Percentiles rank a stretch among this genome's conserved stretches.
Evolutionary conservation across 2,329 filamentous ascomycete species (phyloP).

Genomic region (Monilinia fructigena): DNA sequence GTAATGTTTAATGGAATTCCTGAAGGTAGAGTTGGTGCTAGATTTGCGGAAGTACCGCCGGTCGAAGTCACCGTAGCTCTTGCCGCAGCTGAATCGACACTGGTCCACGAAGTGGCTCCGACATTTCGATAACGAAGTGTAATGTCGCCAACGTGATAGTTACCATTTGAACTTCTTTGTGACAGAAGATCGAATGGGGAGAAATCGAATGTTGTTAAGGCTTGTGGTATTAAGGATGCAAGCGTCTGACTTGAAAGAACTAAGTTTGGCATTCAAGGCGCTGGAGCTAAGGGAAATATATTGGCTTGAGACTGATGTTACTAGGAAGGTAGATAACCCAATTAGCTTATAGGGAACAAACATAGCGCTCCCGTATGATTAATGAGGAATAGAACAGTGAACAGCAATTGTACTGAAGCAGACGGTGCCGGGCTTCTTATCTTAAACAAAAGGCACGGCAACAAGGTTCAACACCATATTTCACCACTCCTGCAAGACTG

Average conservation of each 20-base stretch:
- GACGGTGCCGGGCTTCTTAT: neutral
- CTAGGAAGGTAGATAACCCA: conserved; percentile 1
- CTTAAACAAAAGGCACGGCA: neutral
- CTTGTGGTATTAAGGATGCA: conserved; percentile 46
- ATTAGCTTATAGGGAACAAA: neutral
- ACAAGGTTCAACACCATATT: neutral
- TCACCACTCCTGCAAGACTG: neutral
- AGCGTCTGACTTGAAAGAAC: conserved; percentile 49
- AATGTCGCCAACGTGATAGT: conserved; percentile 60
- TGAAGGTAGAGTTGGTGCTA: conserved; percentile 45
- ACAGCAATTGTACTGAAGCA: neutral
- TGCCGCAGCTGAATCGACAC: conserved; percentile 47
- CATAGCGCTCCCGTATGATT: neutral
- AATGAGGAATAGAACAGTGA: neutral
- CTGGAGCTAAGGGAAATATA: conserved; percentile 26
- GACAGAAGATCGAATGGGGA: conserved; percentile 52
- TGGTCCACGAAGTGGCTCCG: conserved; percentile 45
- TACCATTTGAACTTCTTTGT: conserved; percentile 49
- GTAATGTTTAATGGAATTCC: conserved; percentile 47
- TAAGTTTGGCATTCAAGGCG: conserved; percentile 46
- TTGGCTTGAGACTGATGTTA: conserved; percentile 2
- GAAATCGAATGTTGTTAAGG: conserved; percentile 51
- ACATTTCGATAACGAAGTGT: conserved; percentile 53
- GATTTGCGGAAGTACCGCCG: conserved; percentile 41
- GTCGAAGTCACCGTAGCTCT: conserved; percentile 42